These are phyloP conservation scores for Sarocladium kiliense DNA, from an alignment of 2,329 filamentous ascomycete genomes.

Conservation along the genomic window DNA sequence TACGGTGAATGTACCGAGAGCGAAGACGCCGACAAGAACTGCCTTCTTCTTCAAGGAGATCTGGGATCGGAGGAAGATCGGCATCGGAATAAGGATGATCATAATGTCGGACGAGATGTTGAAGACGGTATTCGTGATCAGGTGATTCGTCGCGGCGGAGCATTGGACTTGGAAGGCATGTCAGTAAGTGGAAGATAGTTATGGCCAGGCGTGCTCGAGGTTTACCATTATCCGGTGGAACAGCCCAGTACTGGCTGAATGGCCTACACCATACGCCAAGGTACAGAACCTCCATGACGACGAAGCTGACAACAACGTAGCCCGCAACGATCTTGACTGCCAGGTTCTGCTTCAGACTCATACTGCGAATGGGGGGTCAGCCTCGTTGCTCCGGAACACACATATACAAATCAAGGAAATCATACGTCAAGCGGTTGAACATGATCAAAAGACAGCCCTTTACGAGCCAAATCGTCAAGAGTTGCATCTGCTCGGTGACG, in stretches of 20 bases:
- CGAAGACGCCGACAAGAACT: slow-evolving; percentile 42
- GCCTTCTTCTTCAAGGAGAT: slow-evolving; percentile 47
- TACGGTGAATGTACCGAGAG: slow-evolving; percentile 42
- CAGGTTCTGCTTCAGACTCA: slow-evolving; percentile 39
- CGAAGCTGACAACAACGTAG: slow-evolving; percentile 43
- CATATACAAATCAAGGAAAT: not conserved
- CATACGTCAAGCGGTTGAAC: slow-evolving; percentile 49
- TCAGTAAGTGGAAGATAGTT: slow-evolving; percentile 10
- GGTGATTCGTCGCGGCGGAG: slow-evolving; percentile 49
- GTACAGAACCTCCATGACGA: slow-evolving; percentile 46
- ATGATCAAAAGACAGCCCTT: slow-evolving; percentile 53
- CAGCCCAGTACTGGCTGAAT: slow-evolving; percentile 50
- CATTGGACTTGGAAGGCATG: slow-evolving; percentile 42
- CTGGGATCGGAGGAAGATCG: slow-evolving; percentile 43
- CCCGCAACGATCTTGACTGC: slow-evolving; percentile 42
- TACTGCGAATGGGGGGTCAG: slow-evolving; percentile 21
- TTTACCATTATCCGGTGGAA: slow-evolving; percentile 45
- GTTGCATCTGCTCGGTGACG: slow-evolving; percentile 55
- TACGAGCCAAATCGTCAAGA: slow-evolving; percentile 49
- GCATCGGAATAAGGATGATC: slow-evolving; percentile 54
- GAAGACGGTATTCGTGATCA: slow-evolving; percentile 53
- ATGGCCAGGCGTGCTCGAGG: not conserved
- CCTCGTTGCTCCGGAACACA: not conserved
- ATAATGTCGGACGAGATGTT: slow-evolving; percentile 57
- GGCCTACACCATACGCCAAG: slow-evolving; percentile 47